A percentile compares a stretch with the other conserved stretches of the same genome.
phyloP scores from a whole-genome alignment of 2,329 filamentous ascomycete species.

The Aulographum hederae region DNA sequence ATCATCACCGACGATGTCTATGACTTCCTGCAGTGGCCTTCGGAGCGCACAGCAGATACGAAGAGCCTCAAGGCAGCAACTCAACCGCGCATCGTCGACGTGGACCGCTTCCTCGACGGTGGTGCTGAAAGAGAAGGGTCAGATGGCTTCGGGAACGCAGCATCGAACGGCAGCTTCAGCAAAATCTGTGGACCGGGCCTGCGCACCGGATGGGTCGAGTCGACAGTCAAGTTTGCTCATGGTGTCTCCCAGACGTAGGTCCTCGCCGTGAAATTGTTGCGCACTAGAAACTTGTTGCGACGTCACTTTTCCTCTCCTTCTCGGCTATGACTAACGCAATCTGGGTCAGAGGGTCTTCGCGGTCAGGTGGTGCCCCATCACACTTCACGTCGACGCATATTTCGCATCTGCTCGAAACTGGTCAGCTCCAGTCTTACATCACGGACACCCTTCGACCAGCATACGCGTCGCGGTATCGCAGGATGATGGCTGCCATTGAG shows the following conservation, averaged over 20 bases:
- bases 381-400: slow-evolving; percentile 40
- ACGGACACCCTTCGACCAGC: slow-evolving; percentile 32
- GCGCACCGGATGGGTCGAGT: slow-evolving; percentile 79
- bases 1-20: slow-evolving; percentile 85
- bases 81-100: slow-evolving; percentile 58
- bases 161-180: slow-evolving; percentile 79
- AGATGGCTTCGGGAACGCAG: slow-evolving; percentile 56
- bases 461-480: slow-evolving; percentile 33
- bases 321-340: slow-evolving; percentile 1
- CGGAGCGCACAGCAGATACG: slow-evolving; percentile 10
- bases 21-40: slow-evolving; percentile 71
- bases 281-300: slow-evolving; percentile 3
- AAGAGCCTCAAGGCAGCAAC: slow-evolving; percentile 20
- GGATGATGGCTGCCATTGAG: slow-evolving; percentile 40
- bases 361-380: slow-evolving; percentile 40
- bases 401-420: slow-evolving; percentile 32
- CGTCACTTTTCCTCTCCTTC: slow-evolving; percentile 6
- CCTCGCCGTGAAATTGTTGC: too few species aligned
- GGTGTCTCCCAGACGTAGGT: slow-evolving; percentile 40
- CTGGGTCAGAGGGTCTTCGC: slow-evolving; percentile 31
- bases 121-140: slow-evolving; percentile 25
- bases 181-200: slow-evolving; percentile 72
- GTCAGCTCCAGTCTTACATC: slow-evolving; percentile 35
- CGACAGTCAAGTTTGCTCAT: slow-evolving; percentile 40
- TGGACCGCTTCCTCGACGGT: slow-evolving; percentile 51